Conservation (phyloP, 176 grass and related monocot species). For the Carex cristatella region DNA sequence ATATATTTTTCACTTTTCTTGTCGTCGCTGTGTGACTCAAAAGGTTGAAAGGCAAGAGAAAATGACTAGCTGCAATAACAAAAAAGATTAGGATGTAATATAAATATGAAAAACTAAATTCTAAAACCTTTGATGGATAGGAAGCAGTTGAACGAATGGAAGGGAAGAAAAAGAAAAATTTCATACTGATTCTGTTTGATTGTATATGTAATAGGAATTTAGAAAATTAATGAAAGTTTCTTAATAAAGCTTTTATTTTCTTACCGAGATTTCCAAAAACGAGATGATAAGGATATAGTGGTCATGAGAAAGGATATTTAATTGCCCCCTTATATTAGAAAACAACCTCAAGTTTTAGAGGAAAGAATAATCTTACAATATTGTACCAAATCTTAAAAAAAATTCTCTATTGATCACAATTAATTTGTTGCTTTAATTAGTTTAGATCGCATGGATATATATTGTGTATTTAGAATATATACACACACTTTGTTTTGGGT, state of each 20-base stretch:
- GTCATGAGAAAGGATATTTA: not conserved
- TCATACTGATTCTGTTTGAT: no score
- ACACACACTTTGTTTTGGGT: no score
- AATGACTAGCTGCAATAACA: not conserved
- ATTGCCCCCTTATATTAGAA: not conserved
- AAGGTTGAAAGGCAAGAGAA: not conserved
- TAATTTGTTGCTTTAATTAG: not conserved
- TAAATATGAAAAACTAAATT: no score
- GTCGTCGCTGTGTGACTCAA: conserved; percentile 1
- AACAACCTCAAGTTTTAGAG: not conserved
- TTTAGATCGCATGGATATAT: no score
- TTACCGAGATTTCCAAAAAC: not conserved
- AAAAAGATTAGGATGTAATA: no score
- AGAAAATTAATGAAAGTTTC: no score
- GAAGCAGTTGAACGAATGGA: no score
- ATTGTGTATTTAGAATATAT: no score
- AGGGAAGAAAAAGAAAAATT: no score
- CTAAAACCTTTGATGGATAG: no score
- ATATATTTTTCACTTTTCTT: conserved; percentile 3
- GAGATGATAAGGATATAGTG: not conserved
- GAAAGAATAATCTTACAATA: not conserved
- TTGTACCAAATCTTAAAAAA: not conserved
- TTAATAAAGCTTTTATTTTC: not conserved
- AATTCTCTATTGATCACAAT: not conserved
- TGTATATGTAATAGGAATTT: no score